These are phyloP conservation scores for Lippia alba DNA, from an alignment of 305 asterid species.

Conservation along the genomic window DNA sequence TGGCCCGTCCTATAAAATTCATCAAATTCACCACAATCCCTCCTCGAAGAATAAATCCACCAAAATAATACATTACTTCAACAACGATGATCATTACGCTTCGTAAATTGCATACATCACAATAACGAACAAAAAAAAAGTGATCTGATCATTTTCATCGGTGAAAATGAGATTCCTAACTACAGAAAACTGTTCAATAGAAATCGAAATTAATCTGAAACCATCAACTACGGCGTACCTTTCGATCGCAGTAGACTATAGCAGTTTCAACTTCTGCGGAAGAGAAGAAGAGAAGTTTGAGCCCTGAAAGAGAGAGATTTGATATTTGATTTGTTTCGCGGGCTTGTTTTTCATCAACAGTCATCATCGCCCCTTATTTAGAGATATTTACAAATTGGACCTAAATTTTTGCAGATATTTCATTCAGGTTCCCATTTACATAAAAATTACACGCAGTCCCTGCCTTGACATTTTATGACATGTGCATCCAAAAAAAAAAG, in stretches of 20 bases:
- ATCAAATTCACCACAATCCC: background rate
- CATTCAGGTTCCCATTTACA: too few species aligned
- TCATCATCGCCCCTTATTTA: background rate
- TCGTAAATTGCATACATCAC: background rate
- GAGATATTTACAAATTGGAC: too few species aligned
- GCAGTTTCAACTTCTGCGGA: background rate
- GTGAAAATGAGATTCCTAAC: background rate
- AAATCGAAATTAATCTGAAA: background rate
- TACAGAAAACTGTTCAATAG: background rate
- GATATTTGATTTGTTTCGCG: slow-evolving; percentile 28
- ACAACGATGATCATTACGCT: slow-evolving; percentile 6
- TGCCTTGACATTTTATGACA: too few species aligned
- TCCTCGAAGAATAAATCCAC: background rate
- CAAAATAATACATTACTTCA: background rate
- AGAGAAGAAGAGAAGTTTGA: background rate
- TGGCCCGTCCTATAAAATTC: slow-evolving; percentile 7
- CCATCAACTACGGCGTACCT: background rate
- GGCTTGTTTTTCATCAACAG: slow-evolving; percentile 3
- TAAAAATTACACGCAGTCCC: too few species aligned
- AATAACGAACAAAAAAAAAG: background rate
- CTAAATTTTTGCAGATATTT: too few species aligned
- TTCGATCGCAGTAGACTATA: too few species aligned
- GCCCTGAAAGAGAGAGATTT: background rate
- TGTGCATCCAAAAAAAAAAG: too few species aligned
- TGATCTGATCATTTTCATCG: background rate